Evolutionary conservation across 768 basidiomycete species (phyloP).

Genomic region (Tricholoma bakamatsutake): DNA sequence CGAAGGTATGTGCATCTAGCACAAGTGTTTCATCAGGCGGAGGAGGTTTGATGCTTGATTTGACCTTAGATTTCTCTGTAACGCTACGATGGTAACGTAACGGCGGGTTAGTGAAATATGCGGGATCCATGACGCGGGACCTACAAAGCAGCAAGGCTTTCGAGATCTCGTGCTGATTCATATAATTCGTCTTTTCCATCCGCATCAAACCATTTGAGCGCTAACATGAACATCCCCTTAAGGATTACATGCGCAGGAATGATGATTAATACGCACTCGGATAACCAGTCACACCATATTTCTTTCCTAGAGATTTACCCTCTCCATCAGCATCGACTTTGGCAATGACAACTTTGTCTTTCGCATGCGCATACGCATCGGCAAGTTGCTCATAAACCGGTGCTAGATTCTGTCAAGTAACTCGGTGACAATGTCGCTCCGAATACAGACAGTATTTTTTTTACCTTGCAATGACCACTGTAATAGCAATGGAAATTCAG

Average conservation of each 20-base stretch:
- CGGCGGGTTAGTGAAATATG: not conserved
- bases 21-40: conserved; percentile 65
- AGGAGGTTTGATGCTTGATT: conserved; percentile 84
- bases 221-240: conserved; percentile 33
- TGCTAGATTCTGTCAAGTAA: conserved; percentile 62
- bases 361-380: conserved; percentile 73
- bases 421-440: conserved; percentile 1
- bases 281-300: conserved; percentile 78
- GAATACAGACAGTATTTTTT: conserved; percentile 15
- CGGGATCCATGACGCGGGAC: conserved; percentile 19
- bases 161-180: conserved; percentile 75
- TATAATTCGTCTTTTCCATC: conserved; percentile 65
- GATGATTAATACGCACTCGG: conserved; percentile 58
- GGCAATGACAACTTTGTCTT: conserved; percentile 82
- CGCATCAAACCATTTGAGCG: conserved; percentile 86
- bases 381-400: conserved; percentile 86
- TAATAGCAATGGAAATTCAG: not conserved
- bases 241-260: not conserved
- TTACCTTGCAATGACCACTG: conserved; percentile 85
- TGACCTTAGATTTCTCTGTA: conserved; percentile 67
- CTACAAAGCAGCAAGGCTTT: conserved; percentile 70
- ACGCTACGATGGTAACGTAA: conserved; percentile 49
- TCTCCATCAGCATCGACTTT: conserved; percentile 91
- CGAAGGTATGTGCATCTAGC: conserved; percentile 69
- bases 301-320: conserved; percentile 69